A percentile compares a stretch with the other conserved stretches of the same genome.
Evolutionary conservation across 495 filamentous ascomycete species (phyloP).

Genomic region (Tuber microsphaerosporum): DNA sequence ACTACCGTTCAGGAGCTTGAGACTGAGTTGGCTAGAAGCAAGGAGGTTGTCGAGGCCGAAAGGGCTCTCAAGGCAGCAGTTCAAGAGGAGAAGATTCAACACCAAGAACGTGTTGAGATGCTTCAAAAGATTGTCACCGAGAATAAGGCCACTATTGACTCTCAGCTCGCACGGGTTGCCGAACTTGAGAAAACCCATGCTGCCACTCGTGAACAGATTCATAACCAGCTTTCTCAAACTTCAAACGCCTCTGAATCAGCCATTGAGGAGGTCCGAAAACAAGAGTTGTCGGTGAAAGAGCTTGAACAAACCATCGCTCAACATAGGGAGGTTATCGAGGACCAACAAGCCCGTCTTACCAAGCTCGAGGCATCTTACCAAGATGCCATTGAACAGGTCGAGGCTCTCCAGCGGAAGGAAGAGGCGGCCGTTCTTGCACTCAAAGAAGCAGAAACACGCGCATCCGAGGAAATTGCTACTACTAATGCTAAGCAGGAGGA

Average conservation of each 20-base stretch:
- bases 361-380: constrained; percentile 38
- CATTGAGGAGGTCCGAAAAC: constrained; percentile 18
- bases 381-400: constrained; percentile 39
- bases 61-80: constrained; percentile 42
- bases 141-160: constrained; percentile 63
- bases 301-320: constrained; percentile 35
- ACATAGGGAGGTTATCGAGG: constrained; percentile 38
- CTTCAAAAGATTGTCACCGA: constrained; percentile 70
- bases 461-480: constrained; percentile 16
- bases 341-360: constrained; percentile 33
- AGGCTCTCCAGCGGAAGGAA: constrained; percentile 48
- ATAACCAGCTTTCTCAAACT: constrained; percentile 42
- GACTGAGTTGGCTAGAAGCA: constrained; percentile 45
- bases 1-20: constrained; percentile 67
- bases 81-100: constrained; percentile 51
- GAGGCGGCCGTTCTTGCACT: constrained; percentile 37
- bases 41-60: constrained; percentile 43
- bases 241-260: constrained; percentile 21
- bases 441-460: constrained; percentile 33
- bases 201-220: constrained; percentile 54
- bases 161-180: constrained; percentile 56
- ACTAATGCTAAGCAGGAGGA: constrained; percentile 26
- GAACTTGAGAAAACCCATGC: constrained; percentile 60
- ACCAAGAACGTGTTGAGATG: constrained; percentile 58
- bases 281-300: constrained; percentile 22